Conservation (phyloP, 169 alveolate species). For the Neospora caninum region DNA sequence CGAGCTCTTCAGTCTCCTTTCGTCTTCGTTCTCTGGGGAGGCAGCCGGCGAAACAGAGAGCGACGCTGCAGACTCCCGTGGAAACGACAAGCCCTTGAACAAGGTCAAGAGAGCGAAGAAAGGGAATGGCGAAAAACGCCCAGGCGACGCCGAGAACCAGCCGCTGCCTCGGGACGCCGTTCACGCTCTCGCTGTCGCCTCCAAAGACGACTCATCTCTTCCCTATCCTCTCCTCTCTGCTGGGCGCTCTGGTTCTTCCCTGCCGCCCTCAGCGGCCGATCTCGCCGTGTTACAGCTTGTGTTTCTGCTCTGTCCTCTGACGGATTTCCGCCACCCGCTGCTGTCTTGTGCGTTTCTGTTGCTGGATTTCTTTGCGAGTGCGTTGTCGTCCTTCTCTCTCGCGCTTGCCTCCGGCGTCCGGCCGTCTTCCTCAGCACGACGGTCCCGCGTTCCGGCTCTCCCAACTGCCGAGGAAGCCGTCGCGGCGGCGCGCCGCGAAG, state of each 20-base stretch:
- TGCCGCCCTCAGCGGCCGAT: not conserved
- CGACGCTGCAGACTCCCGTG: not conserved
- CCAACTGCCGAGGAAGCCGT: not conserved
- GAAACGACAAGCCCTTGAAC: no score
- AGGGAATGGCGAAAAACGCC: not conserved
- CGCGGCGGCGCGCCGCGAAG: not conserved
- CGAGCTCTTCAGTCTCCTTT: not conserved
- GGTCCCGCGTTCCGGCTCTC: not conserved
- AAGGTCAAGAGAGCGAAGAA: not conserved
- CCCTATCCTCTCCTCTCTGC: slow-evolving; percentile 19
- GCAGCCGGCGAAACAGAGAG: not conserved
- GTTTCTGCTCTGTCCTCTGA: slow-evolving; percentile 6
- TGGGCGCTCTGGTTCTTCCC: not conserved
- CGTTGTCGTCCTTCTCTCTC: not conserved
- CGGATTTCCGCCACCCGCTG: slow-evolving; percentile 17
- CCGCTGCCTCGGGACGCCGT: not conserved
- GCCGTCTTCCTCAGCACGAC: not conserved
- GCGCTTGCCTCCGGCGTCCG: not conserved
- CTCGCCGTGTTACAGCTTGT: slow-evolving; percentile 3
- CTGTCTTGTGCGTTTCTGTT: not conserved
- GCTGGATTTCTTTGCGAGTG: not conserved
- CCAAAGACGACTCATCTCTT: not conserved
- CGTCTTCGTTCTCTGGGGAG: not conserved
- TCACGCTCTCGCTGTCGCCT: not conserved
- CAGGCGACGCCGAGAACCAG: not conserved